Conservation (phyloP, 1,284 basidiomycete species). For the Chalciporus sp. region DNA sequence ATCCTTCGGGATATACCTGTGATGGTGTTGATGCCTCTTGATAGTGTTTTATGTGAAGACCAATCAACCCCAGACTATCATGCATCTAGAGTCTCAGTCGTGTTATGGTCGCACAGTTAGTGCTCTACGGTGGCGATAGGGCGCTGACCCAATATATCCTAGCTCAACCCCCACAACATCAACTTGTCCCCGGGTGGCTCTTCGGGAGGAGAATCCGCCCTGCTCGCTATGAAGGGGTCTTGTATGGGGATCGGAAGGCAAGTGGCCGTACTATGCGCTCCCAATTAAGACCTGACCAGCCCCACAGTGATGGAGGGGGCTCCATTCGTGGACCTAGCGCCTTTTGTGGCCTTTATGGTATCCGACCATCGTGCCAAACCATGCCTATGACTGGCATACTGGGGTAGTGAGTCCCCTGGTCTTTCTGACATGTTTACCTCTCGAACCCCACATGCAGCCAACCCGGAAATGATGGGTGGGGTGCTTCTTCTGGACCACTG, state of each 20-base stretch:
- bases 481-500: conserved; percentile 37
- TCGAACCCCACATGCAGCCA: conserved; percentile 27
- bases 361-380: conserved; percentile 48
- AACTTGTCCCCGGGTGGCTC: conserved; percentile 48
- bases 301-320: conserved; percentile 29
- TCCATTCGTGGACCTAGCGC: conserved; percentile 44
- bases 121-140: neutral
- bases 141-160: conserved; percentile 1
- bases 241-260: conserved; percentile 55
- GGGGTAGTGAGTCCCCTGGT: conserved; percentile 32
- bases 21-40: conserved; percentile 2
- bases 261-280: conserved; percentile 26
- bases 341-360: conserved; percentile 45
- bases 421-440: conserved; percentile 28
- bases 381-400: conserved; percentile 33
- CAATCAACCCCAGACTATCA: conserved; percentile 45
- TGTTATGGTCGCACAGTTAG: conserved; percentile 45
- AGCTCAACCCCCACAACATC: conserved; percentile 50
- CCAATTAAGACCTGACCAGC: neutral
- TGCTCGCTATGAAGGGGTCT: conserved; percentile 51
- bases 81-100: conserved; percentile 39
- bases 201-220: conserved; percentile 54
- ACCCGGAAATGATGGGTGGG: conserved; percentile 38
- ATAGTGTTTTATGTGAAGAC: conserved; percentile 51
- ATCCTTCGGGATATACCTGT: neutral